These are phyloP conservation scores for Pythium myriotylum DNA, from an alignment of 352 stramenopile genomes.

Conservation along the genomic window DNA sequence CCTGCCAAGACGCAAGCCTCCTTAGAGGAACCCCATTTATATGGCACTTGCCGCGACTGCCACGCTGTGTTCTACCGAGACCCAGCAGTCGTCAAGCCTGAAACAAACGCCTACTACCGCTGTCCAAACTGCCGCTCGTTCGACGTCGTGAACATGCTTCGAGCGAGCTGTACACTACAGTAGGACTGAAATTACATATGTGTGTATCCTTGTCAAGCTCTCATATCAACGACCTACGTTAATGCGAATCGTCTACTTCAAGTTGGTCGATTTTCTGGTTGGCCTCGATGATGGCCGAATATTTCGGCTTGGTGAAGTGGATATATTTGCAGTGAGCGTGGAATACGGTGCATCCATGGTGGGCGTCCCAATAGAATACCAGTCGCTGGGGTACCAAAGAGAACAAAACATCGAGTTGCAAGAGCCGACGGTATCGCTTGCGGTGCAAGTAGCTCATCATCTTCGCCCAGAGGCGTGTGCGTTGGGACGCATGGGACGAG, in stretches of 20 bases:
- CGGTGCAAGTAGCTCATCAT: constrained; percentile 5
- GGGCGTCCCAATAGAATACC: constrained; percentile 8
- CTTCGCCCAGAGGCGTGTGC: neutral
- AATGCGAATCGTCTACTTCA: neutral
- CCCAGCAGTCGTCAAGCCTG: constrained; percentile 44
- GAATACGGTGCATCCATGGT: constrained; percentile 11
- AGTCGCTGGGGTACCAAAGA: neutral
- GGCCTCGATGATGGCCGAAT: neutral
- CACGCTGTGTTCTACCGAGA: constrained; percentile 69
- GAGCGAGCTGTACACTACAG: constrained; percentile 58
- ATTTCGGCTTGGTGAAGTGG: constrained; percentile 11
- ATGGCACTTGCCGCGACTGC: constrained; percentile 64
- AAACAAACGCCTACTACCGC: constrained; percentile 73
- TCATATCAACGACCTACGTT: too few species aligned
- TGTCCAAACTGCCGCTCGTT: constrained; percentile 56
- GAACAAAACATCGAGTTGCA: neutral
- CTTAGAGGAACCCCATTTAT: constrained; percentile 27
- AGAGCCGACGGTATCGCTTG: constrained; percentile 12
- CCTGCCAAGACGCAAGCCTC: too few species aligned
- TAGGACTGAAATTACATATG: constrained; percentile 32
- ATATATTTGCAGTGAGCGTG: constrained; percentile 16
- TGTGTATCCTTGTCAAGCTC: neutral
- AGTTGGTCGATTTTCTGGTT: neutral
- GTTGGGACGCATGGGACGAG: constrained; percentile 1
- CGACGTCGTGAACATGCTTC: constrained; percentile 54